A percentile compares a stretch with the other conserved stretches of the same genome.
Conservation (phyloP, 2,329 filamentous ascomycete species). For the Sporothrix pseudoabietina region DNA sequence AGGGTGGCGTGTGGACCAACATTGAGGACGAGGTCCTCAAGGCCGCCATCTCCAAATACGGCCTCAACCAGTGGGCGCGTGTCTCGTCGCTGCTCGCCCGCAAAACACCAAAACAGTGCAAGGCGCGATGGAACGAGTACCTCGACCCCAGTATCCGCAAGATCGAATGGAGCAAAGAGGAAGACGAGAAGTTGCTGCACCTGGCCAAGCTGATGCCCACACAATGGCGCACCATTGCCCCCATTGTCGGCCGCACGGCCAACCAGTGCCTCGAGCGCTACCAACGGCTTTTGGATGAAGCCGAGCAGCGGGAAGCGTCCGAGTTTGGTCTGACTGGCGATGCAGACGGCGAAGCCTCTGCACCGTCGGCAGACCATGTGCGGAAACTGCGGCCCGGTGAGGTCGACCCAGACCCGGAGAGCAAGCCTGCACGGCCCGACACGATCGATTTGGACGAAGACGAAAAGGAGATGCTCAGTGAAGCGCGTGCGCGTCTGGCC, state of each 20-base stretch:
- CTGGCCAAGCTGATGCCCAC: constrained; percentile 98
- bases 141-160: constrained; percentile 97
- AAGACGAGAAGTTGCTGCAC: constrained; percentile 95
- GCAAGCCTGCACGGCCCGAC: constrained; percentile 91
- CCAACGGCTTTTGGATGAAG: constrained; percentile 93
- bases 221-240: constrained; percentile 98
- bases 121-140: constrained; percentile 98
- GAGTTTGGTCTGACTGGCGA: constrained; percentile 82
- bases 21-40: constrained; percentile 96
- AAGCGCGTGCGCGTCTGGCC: constrained; percentile 91
- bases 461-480: constrained; percentile 98
- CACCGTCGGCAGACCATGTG: constrained; percentile 91
- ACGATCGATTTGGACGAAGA: constrained; percentile 98
- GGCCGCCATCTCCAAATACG: constrained; percentile 91
- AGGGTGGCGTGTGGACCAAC: constrained; percentile 75
- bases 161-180: constrained; percentile 98
- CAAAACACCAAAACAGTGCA: constrained; percentile 99
- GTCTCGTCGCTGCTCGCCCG: constrained; percentile 95
- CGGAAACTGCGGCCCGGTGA: constrained; percentile 86
- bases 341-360: constrained; percentile 74
- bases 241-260: constrained; percentile 92
- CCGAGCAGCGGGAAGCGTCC: constrained; percentile 81
- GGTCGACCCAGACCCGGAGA: constrained; percentile 95
- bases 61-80: constrained; percentile 96
- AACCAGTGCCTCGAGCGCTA: constrained; percentile 97